A percentile compares a stretch with the other conserved stretches of the same genome.
Evolutionary conservation across 2,329 filamentous ascomycete species (phyloP).

Genomic region (Sporothrix dimorphospora): DNA sequence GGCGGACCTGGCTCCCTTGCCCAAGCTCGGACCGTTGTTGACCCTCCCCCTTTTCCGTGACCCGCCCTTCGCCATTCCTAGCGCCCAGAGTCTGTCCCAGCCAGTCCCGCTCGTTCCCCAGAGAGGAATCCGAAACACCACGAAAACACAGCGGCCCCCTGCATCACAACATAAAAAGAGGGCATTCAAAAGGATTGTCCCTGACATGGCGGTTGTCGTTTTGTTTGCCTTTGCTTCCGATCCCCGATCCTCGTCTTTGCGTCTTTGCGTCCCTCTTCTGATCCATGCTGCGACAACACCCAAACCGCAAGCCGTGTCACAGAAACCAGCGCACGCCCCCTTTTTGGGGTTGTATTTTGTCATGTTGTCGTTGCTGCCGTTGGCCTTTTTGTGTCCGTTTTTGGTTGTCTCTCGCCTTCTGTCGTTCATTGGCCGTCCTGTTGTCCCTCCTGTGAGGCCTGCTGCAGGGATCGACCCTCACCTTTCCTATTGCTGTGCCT

Average conservation of each 20-base stretch:
- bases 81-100: not conserved
- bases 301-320: conserved; percentile 18
- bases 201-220: no score
- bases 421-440: not conserved
- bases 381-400: not conserved
- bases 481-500: not conserved
- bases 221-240: not conserved
- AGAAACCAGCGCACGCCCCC: not conserved
- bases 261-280: not conserved
- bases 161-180: not conserved
- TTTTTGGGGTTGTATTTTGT: not conserved
- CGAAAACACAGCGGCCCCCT: not conserved
- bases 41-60: no score
- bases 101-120: conserved; percentile 7
- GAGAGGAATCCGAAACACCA: conserved; percentile 5
- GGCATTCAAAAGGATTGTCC: no score
- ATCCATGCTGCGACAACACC: conserved; percentile 11
- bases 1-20: not conserved
- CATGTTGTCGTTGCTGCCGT: not conserved
- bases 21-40: no score
- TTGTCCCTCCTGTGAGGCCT: not conserved
- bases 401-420: not conserved
- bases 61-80: not conserved
- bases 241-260: not conserved
- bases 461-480: not conserved